Conservation (phyloP, 805 yeast species). For the Metschnikowia lochheadii region DNA sequence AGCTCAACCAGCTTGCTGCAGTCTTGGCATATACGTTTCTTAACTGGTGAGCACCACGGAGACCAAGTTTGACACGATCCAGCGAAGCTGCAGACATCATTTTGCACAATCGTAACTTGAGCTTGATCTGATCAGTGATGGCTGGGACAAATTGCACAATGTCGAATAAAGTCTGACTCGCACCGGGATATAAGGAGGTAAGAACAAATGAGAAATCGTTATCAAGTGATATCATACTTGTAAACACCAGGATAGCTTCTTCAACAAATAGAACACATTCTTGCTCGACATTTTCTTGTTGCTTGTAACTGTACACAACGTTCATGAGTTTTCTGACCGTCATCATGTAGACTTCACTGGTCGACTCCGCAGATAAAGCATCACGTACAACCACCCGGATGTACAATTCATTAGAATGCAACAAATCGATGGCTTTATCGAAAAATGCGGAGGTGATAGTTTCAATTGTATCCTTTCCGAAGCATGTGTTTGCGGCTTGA, state of each 20-base stretch:
- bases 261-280: slow-evolving; percentile 42
- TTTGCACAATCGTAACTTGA: slow-evolving; percentile 43
- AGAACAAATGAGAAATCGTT: slow-evolving; percentile 36
- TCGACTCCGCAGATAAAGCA: slow-evolving; percentile 60
- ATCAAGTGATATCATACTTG: slow-evolving; percentile 33
- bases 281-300: slow-evolving; percentile 22
- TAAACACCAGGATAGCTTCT: slow-evolving; percentile 45
- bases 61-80: slow-evolving; percentile 30
- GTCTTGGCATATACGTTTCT: slow-evolving; percentile 47
- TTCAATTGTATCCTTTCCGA: slow-evolving; percentile 26
- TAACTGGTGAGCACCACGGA: slow-evolving; percentile 42
- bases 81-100: slow-evolving; percentile 32
- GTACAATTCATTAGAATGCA: slow-evolving; percentile 47
- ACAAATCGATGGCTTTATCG: slow-evolving; percentile 45
- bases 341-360: slow-evolving; percentile 51
- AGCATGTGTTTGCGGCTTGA: slow-evolving; percentile 22
- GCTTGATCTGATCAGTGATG: slow-evolving; percentile 27
- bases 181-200: slow-evolving; percentile 29
- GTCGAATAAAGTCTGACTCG: slow-evolving; percentile 24
- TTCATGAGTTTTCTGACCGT: slow-evolving; percentile 44
- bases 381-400: slow-evolving; percentile 71
- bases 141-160: slow-evolving; percentile 28
- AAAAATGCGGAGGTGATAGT: slow-evolving; percentile 41
- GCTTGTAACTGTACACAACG: slow-evolving; percentile 32
- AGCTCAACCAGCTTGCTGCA: slow-evolving; percentile 52